Base-by-base conservation (phyloP, 495 filamentous ascomycete genomes). In the Jackrogersella multiformis region DNA sequence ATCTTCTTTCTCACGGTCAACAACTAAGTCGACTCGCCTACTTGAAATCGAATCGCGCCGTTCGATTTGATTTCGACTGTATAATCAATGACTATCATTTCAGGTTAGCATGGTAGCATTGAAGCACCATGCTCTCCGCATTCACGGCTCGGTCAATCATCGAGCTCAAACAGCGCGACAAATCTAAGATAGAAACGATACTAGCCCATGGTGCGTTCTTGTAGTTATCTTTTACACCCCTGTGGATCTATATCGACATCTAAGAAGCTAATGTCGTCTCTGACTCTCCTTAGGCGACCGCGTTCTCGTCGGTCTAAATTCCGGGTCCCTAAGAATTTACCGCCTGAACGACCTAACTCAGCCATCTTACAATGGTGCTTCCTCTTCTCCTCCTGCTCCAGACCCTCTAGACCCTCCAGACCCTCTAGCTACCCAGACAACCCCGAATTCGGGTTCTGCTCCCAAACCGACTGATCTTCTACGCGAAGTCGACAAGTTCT, bases 141-240 rank as follows among this genome's bases (percentile, higher is more conserved):
- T 99, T 99, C 81, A 94, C 89, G 68, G 93, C 95, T 84, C 91
- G 91, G 74, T 91, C 96, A 65, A 91, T 98, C 72, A 89, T 97
- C 83, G 95, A 99, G 89, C 90, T 99, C 64, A 94, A 90, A 80
- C 88, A 88, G 73, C 89, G 92, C 73, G 95, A 98, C 85, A 97
- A 94, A 80, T 96, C 91, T 46, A 92, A 88, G 84, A 97, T 99
- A 76, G 94, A 98, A 78, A 92, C 91, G 4, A 89, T 98, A 58
- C 85, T 97, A 35, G 91, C 95, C 64, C 93, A 96, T 79, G 93
- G 90, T 92, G 79, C 44, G 77, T 48, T 9, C 2, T 64, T 20
- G 20, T 60, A 18, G 5, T 13, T 39, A 30, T 13, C 53, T 26
- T 2, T n/a, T 21, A n/a, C 34, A 26, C 51, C 44, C 12, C 28